A percentile compares a stretch with the other conserved stretches of the same genome.
Conservation (phyloP, 169 alveolate genomes). For the Plasmodium vinckei region DNA sequence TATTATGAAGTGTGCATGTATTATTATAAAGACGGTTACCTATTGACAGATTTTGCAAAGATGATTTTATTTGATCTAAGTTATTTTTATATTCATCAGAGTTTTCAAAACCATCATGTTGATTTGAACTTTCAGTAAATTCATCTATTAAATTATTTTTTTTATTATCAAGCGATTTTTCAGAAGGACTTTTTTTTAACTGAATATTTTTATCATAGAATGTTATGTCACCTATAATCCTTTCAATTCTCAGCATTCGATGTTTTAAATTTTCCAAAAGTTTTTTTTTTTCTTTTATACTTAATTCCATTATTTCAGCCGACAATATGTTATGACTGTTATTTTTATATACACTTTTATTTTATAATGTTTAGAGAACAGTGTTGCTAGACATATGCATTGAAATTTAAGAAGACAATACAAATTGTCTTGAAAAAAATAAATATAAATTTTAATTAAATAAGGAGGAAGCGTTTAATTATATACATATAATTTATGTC, state of each 20-base stretch:
- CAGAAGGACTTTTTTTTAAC: not conserved
- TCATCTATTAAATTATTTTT: not conserved
- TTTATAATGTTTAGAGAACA: not conserved
- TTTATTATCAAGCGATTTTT: not conserved
- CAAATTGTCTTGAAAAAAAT: too few relatives aligned
- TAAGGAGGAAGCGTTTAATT: too few relatives aligned
- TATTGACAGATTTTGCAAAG: constrained; percentile 22
- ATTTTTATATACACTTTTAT: constrained; percentile 2
- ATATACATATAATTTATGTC: too few relatives aligned
- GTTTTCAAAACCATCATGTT: constrained; percentile 1
- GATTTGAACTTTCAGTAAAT: not conserved
- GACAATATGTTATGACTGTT: too few relatives aligned
- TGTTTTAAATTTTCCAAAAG: constrained; percentile 34
- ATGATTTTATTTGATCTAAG: constrained; percentile 25
- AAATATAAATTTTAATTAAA: too few relatives aligned
- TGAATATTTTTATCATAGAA: constrained; percentile 17
- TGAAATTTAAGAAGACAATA: too few relatives aligned
- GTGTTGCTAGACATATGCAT: too few relatives aligned
- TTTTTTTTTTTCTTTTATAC: constrained; percentile 15
- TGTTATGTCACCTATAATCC: constrained; percentile 53
- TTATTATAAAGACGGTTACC: constrained; percentile 1
- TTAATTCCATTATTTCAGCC: constrained; percentile 16
- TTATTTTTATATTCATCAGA: constrained; percentile 14
- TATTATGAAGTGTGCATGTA: not conserved
- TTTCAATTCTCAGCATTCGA: constrained; percentile 52